Conservation (phyloP, 805 yeast species). For the Kuraishia borneana region DNA sequence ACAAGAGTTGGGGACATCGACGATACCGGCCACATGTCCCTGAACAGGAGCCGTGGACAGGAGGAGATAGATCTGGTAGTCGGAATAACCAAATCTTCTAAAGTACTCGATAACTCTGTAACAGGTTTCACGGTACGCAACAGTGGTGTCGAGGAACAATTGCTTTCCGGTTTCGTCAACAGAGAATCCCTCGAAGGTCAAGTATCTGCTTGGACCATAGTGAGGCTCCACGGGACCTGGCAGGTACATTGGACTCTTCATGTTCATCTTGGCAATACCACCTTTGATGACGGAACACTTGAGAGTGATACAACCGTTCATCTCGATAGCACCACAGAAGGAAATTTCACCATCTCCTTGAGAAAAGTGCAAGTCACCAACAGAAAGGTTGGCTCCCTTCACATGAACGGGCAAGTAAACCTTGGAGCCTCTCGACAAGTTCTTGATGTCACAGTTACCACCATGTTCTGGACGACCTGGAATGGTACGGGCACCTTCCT, state of each 20-base stretch:
- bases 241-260: slow-evolving; percentile 34
- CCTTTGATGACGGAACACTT: slow-evolving; percentile 27
- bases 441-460: slow-evolving; percentile 43
- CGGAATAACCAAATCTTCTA: slow-evolving; percentile 37
- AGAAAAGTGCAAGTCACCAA: slow-evolving; percentile 40
- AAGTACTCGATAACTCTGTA: slow-evolving; percentile 37
- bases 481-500: slow-evolving; percentile 39
- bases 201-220: slow-evolving; percentile 35
- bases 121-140: slow-evolving; percentile 41
- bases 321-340: slow-evolving; percentile 44
- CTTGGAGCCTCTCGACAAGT: slow-evolving; percentile 36
- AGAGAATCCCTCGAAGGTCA: slow-evolving; percentile 42
- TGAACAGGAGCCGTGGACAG: slow-evolving; percentile 37
- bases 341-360: slow-evolving; percentile 46
- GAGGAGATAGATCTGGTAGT: slow-evolving; percentile 35
- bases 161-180: slow-evolving; percentile 38
- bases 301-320: slow-evolving; percentile 36
- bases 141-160: slow-evolving; percentile 32
- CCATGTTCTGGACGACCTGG: slow-evolving; percentile 45
- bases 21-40: slow-evolving; percentile 41
- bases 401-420: slow-evolving; percentile 36
- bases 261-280: slow-evolving; percentile 27
- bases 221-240: slow-evolving; percentile 38
- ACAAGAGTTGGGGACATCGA: slow-evolving; percentile 41
- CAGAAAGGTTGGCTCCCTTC: slow-evolving; percentile 32